Evolutionary conservation across 805 yeast genomes (phyloP).

Genomic region (Pichia ethanolica): DNA sequence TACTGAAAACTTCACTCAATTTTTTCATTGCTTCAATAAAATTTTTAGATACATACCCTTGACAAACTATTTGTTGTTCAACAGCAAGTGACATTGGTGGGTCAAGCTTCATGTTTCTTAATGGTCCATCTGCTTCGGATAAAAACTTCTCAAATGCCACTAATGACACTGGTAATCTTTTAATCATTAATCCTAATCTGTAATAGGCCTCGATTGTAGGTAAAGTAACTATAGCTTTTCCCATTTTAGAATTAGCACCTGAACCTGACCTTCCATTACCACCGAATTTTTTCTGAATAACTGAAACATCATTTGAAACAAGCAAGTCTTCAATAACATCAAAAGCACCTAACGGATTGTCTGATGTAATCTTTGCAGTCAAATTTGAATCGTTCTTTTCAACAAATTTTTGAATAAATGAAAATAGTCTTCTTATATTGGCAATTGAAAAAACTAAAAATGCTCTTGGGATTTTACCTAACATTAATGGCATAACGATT

Average conservation of each 20-base stretch:
- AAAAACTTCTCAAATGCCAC: constrained; percentile 53
- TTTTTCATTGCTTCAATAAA: constrained; percentile 32
- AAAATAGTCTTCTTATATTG: constrained; percentile 56
- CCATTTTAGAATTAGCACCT: constrained; percentile 5
- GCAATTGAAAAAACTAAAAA: constrained; percentile 59
- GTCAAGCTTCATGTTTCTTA: constrained; percentile 32
- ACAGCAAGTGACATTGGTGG: constrained; percentile 36
- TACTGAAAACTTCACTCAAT: constrained; percentile 41
- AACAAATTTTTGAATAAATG: constrained; percentile 48
- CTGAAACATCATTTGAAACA: constrained; percentile 22
- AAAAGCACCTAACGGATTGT: constrained; percentile 27
- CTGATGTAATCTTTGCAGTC: constrained; percentile 21
- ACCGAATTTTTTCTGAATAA: constrained; percentile 6
- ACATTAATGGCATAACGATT: constrained; percentile 49
- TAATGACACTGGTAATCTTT: constrained; percentile 48
- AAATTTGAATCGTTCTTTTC: constrained; percentile 38
- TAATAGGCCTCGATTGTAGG: constrained; percentile 49
- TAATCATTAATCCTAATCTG: constrained; percentile 40
- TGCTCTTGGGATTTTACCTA: constrained; percentile 65
- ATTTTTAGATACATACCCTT: constrained; percentile 46
- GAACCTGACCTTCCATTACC: constrained; percentile 1
- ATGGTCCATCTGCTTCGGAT: constrained; percentile 44
- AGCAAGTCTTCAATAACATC: constrained; percentile 22
- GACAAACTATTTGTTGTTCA: constrained; percentile 56
- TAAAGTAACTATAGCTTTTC: constrained; percentile 20